Base-by-base conservation (phyloP, 1,139 yeast species). In the Saccharomyces uvarum region DNA sequence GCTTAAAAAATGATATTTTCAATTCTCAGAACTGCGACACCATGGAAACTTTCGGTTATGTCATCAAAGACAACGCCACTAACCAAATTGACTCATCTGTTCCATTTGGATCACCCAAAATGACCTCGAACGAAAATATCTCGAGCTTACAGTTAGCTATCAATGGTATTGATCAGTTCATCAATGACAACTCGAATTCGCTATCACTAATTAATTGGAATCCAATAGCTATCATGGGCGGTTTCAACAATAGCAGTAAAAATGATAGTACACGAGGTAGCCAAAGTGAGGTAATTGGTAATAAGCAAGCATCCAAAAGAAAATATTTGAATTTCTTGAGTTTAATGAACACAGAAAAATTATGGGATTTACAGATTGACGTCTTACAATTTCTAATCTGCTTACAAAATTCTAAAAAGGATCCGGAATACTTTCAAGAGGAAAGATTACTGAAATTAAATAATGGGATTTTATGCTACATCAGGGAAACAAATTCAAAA, bases 381-480 rank as follows among this genome's bases (percentile, higher is more conserved):
- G 49, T 65, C 14, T 38, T 60, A 14, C 53, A 56, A 14, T 57
- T 63, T 49, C 46, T 58, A 38, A 48, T 48, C 21, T 55, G 61
- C 8, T 26, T 63, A 28, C 52, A 55, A 31, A 56, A 55, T 27
- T 62, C 67, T 4, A 59, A 53, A 50, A 55, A 50, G 11, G 50
- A 54, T 3, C 38, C 49, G 19, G 57, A 48, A 24, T 38, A 38
- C 24, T 50, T 64, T 9, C 51, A 49, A 6, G 69, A 66, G 29
- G 69, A 66, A 53, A 61, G 67, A 51, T 53, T 69, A 27, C 38
- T 67, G 2, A 67, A 65, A 31, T 57, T 67, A 24, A 65, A 63
- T 53, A 68, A 69, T 52, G 72, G 72, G 0, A 49, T 69, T 24
- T 51, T 68, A 9, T 67, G 70, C 55, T 69, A 66, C 50, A 54